Evolutionary conservation across 805 yeast species (phyloP).

Genomic region (Starmerella lactis-condensi): DNA sequence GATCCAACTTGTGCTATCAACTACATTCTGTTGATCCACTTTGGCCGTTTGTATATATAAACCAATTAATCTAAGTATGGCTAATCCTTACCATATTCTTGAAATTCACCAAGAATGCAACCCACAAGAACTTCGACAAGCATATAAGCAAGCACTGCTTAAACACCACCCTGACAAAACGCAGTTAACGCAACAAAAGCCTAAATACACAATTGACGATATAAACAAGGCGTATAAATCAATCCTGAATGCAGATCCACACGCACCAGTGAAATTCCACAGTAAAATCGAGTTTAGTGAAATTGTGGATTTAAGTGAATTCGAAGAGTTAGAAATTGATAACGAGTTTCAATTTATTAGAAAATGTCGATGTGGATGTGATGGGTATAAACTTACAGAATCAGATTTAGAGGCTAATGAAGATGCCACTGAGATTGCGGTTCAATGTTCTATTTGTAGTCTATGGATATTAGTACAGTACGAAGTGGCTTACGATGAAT

Average conservation of each 20-base stretch:
- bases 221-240: slow-evolving; percentile 50
- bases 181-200: background rate
- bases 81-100: slow-evolving; percentile 37
- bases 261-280: background rate
- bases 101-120: slow-evolving; percentile 27
- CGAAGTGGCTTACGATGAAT: slow-evolving; percentile 15
- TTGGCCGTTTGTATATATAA: too few relatives aligned
- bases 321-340: slow-evolving; percentile 20
- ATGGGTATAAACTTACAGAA: slow-evolving; percentile 44
- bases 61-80: too few relatives aligned
- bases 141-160: slow-evolving; percentile 46
- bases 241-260: slow-evolving; percentile 15
- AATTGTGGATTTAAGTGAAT: slow-evolving; percentile 35
- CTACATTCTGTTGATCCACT: too few relatives aligned
- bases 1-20: too few relatives aligned
- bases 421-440: slow-evolving; percentile 42
- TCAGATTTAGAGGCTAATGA: slow-evolving; percentile 39
- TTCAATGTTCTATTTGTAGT: slow-evolving; percentile 72
- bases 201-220: slow-evolving; percentile 23
- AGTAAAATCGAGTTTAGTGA: slow-evolving; percentile 42
- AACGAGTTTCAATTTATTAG: slow-evolving; percentile 18
- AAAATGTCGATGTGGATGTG: slow-evolving; percentile 27
- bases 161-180: slow-evolving; percentile 71
- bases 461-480: slow-evolving; percentile 66
- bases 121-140: slow-evolving; percentile 32